These are phyloP conservation scores for Cephalotrichum gorgonifer DNA, from an alignment of 2,329 filamentous ascomycete species.

Conservation along the genomic window DNA sequence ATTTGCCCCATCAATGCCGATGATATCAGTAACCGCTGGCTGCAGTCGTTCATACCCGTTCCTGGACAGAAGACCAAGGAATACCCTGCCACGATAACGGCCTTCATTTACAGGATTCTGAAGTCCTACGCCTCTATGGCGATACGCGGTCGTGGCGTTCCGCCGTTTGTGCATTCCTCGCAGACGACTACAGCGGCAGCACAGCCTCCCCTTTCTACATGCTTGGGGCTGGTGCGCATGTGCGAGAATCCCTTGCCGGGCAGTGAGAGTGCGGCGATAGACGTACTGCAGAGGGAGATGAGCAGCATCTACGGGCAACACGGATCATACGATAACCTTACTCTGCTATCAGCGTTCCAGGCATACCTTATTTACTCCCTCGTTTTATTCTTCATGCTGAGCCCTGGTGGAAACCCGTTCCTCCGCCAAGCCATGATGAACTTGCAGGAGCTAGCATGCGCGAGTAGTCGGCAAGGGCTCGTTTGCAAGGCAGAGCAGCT, in stretches of 20 bases:
- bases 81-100: conserved; percentile 24
- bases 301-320: conserved; percentile 20
- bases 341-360: conserved; percentile 36
- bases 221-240: conserved; percentile 28
- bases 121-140: conserved; percentile 30
- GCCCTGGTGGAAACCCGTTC: conserved; percentile 15
- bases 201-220: conserved; percentile 25
- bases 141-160: conserved; percentile 23
- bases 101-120: conserved; percentile 29
- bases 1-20: conserved; percentile 34
- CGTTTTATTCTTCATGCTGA: conserved; percentile 31
- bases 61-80: conserved; percentile 30
- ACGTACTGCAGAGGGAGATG: conserved; percentile 32
- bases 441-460: conserved; percentile 37
- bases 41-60: conserved; percentile 33
- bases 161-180: conserved; percentile 32
- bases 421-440: conserved; percentile 34
- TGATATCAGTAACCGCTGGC: conserved; percentile 36
- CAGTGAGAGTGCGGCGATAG: conserved; percentile 17
- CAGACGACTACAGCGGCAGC: conserved; percentile 17
- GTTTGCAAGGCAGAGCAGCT: conserved; percentile 29
- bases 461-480: conserved; percentile 27
- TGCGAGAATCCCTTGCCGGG: conserved; percentile 23
- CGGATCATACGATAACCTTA: conserved; percentile 14
- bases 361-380: conserved; percentile 43